Evolutionary conservation across 2,329 filamentous ascomycete genomes (phyloP), one percentile per base, ranked within the genome.

Genomic region (Venturia pyrina): DNA sequence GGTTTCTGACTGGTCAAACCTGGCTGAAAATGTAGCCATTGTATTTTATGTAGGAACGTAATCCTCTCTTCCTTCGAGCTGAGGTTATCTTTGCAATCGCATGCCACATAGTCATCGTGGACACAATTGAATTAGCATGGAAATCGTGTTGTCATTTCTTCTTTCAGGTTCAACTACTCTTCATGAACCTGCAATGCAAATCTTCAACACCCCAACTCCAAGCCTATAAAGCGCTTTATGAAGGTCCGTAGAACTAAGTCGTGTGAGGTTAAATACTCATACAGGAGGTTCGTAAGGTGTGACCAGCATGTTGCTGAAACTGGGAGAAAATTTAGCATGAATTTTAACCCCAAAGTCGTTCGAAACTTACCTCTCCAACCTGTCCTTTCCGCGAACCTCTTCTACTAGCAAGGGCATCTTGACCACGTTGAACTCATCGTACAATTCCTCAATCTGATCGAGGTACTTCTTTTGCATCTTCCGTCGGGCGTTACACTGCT

Each of bases 391-490:
- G 72, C 95, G 83, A 11, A 99, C 93, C 80, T 99, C 95, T 77
- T 99, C 93, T 1, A 96, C 91, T 67, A 99, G 80, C 73, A 99
- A 78, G 46, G 95, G 95, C 93, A 99, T 98, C 83, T 93, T 93
- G 71, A 99, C 93, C 48, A 99, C 93, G 75, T 99, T 96, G 81
- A 99, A 99, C 77, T 99, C 95, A 74, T 97, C 93, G 76, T 99
- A 99, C 67, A 99, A 80, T 81, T 99, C 95, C 79, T 96, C 93
- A 73, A 98, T 98, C 82, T 99, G 93, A 75, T 98, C 93, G 56
- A 99, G 83, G 75, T 99, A 99, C 81, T 99, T 99, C 83, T 92
- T 95, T 83, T 99, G 95, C 95, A 99, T 99, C 82, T 96, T 96
- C 73, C 93, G 83, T 69, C 95, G 83, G 59, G 95, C 90, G 75